Percentiles rank a stretch among this genome's conserved stretches.
These are phyloP conservation scores for Malus orientalis DNA, from an alignment of 306 rosid genomes.

Conservation along the genomic window DNA sequence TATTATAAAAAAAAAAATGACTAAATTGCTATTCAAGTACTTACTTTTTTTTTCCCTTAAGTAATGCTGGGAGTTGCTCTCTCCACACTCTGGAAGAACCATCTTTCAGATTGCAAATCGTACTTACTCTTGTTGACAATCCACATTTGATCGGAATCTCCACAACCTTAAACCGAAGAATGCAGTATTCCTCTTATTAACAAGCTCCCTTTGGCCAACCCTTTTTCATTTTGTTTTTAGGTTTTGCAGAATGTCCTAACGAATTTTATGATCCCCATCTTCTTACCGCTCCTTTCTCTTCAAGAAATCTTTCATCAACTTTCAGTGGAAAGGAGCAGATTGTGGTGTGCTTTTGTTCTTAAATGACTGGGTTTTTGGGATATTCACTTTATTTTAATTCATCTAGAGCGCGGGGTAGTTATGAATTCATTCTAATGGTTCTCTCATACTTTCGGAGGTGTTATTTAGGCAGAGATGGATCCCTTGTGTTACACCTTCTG, in stretches of 20 bases:
- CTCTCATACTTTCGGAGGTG: background rate
- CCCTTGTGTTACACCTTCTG: background rate
- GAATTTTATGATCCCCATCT: background rate
- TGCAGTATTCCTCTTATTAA: background rate
- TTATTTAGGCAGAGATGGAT: background rate
- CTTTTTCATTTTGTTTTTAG: background rate
- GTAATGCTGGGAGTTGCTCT: background rate
- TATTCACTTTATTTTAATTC: background rate
- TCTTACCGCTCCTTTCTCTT: background rate
- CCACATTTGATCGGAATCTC: background rate
- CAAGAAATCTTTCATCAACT: background rate
- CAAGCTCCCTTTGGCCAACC: background rate
- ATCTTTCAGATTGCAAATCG: background rate
- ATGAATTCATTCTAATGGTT: background rate
- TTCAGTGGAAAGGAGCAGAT: background rate
- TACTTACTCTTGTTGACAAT: background rate
- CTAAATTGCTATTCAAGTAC: background rate
- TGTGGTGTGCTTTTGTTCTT: background rate
- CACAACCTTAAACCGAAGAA: background rate
- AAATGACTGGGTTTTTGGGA: background rate
- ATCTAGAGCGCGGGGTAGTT: background rate
- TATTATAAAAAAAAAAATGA: too few species aligned
- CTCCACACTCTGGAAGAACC: background rate
- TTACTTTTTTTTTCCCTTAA: background rate
- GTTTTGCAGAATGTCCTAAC: background rate